Percentiles rank a stretch among this genome's conserved stretches.
These are phyloP conservation scores for Vishniacozyma victoriae DNA, from an alignment of 768 basidiomycete species.

Conservation along the genomic window DNA sequence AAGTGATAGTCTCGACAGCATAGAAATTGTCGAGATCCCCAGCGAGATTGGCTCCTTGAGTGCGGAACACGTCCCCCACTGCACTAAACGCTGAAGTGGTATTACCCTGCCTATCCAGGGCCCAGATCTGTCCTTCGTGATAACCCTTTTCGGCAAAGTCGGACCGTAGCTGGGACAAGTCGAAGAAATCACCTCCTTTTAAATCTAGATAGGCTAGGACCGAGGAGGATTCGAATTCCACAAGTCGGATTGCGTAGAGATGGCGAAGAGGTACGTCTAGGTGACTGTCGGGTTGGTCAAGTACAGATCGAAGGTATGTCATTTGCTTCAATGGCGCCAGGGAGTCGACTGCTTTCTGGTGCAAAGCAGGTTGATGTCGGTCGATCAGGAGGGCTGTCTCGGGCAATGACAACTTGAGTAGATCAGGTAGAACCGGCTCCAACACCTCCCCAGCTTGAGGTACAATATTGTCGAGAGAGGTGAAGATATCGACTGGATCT, in stretches of 20 bases:
- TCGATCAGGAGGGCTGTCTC: slow-evolving; percentile 71
- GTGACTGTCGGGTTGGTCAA: slow-evolving; percentile 57
- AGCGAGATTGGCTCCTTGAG: slow-evolving; percentile 25
- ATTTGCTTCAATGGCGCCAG: slow-evolving; percentile 60
- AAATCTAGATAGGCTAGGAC: slow-evolving; percentile 61
- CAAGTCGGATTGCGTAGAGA: slow-evolving; percentile 67
- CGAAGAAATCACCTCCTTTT: slow-evolving; percentile 55
- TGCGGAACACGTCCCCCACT: slow-evolving; percentile 51
- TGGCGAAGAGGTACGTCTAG: slow-evolving; percentile 55
- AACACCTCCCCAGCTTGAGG: slow-evolving; percentile 48
- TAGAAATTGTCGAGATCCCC: slow-evolving; percentile 12
- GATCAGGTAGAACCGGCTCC: slow-evolving; percentile 57
- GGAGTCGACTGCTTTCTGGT: slow-evolving; percentile 57
- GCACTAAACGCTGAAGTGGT: slow-evolving; percentile 63
- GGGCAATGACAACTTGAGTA: slow-evolving; percentile 59
- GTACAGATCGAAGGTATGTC: slow-evolving; percentile 68
- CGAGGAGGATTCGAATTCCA: slow-evolving; percentile 60
- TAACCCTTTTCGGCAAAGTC: slow-evolving; percentile 64
- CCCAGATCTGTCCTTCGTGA: slow-evolving; percentile 78
- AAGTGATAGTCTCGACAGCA: slow-evolving; percentile 49
- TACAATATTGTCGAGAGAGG: slow-evolving; percentile 47
- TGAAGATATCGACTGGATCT: slow-evolving; percentile 71
- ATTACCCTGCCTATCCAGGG: slow-evolving; percentile 60
- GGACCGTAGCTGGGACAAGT: slow-evolving; percentile 55
- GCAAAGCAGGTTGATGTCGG: slow-evolving; percentile 60